phyloP scores from a whole-genome alignment of 176 grass and related monocot genomes.

The Rhipidocladum racemiflorum region DNA sequence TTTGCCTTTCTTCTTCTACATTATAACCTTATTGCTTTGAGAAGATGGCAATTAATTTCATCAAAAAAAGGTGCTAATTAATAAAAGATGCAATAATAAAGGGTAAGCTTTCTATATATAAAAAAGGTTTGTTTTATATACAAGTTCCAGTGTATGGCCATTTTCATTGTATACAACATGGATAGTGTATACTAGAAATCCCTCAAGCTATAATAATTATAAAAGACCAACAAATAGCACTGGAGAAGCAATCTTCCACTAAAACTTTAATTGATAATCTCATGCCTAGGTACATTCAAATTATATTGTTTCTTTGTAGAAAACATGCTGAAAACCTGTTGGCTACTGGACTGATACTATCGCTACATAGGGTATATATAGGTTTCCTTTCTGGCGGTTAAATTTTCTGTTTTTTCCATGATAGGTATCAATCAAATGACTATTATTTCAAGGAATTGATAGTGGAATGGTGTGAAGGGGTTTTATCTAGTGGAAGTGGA shows the following conservation, averaged over 20 bases:
- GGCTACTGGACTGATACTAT: not conserved
- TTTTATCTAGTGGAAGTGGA: slow-evolving; percentile 51
- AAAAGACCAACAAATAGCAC: not conserved
- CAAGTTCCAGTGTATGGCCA: not conserved
- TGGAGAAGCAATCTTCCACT: not conserved
- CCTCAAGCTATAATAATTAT: slow-evolving; percentile 14
- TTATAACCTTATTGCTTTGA: too few species aligned
- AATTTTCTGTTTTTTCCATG: slow-evolving; percentile 22
- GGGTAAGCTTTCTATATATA: too few species aligned
- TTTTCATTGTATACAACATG: not conserved
- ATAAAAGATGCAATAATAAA: too few species aligned
- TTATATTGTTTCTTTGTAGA: slow-evolving; percentile 5
- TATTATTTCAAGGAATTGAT: slow-evolving; percentile 89
- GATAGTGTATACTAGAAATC: not conserved
- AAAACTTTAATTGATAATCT: slow-evolving; percentile 13
- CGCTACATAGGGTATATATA: not conserved
- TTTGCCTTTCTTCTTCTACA: too few species aligned
- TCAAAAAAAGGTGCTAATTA: too few species aligned
- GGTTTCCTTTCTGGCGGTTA: slow-evolving; percentile 12
- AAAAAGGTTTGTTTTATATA: slow-evolving; percentile 23
- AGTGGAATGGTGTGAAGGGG: slow-evolving; percentile 98
- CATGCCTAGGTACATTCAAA: not conserved
- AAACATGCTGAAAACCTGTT: slow-evolving; percentile 8
- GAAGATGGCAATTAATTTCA: too few species aligned
- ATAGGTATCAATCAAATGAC: slow-evolving; percentile 72